Percentiles rank a stretch among this genome's conserved stretches.
These are phyloP conservation scores for Fulvia fulva DNA, from an alignment of 2,329 filamentous ascomycete genomes.

Conservation along the genomic window DNA sequence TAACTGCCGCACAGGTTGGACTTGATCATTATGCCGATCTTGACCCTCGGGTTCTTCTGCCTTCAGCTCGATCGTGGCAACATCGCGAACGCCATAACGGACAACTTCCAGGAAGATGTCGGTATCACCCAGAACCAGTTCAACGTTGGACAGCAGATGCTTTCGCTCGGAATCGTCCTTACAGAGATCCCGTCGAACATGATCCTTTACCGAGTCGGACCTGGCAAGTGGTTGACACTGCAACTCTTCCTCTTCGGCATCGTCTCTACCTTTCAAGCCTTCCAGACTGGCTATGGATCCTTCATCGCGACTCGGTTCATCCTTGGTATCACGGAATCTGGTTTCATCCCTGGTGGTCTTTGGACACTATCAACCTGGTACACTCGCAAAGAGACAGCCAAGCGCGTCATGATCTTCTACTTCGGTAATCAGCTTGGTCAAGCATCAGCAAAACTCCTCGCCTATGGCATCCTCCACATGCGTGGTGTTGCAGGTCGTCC, in stretches of 20 bases:
- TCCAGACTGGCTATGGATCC: conserved; percentile 36
- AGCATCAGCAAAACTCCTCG: conserved; percentile 41
- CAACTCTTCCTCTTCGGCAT: conserved; percentile 38
- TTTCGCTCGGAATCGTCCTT: conserved; percentile 33
- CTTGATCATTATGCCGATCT: conserved; percentile 32
- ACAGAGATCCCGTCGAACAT: conserved; percentile 33
- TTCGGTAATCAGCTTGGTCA: conserved; percentile 44
- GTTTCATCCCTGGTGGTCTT: conserved; percentile 47
- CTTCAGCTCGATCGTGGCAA: conserved; percentile 32
- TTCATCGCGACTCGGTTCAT: conserved; percentile 39
- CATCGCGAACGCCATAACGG: conserved; percentile 33
- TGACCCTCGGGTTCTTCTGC: conserved; percentile 34
- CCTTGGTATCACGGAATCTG: conserved; percentile 39
- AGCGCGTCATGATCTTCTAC: conserved; percentile 45
- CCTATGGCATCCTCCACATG: conserved; percentile 39
- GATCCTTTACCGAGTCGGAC: conserved; percentile 35
- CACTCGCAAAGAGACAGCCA: conserved; percentile 45
- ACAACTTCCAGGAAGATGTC: conserved; percentile 32
- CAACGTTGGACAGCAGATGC: conserved; percentile 34
- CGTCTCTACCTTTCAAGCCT: conserved; percentile 42
- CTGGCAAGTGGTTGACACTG: conserved; percentile 37
- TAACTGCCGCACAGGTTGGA: conserved; percentile 23
- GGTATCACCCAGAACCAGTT: conserved; percentile 32
- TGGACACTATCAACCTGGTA: conserved; percentile 50
- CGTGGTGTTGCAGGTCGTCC: conserved; percentile 20